Evolutionary conservation across 2,329 filamentous ascomycete species (phyloP), one percentile per base, ranked within the genome.

Genomic region (Ophiostoma australiae): DNA sequence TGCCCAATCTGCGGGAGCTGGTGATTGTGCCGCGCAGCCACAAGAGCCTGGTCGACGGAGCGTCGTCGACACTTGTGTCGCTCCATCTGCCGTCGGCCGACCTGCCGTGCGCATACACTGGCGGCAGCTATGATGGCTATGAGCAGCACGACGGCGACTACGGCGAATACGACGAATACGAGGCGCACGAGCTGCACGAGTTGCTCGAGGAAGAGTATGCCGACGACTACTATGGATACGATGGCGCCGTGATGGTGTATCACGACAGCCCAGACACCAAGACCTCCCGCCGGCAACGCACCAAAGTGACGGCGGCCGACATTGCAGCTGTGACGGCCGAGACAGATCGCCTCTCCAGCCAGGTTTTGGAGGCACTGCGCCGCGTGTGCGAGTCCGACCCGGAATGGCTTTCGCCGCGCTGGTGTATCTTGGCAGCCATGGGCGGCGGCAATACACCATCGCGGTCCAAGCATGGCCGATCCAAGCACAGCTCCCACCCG

Each of bases 11-110:
- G 6, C 75, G 81, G 70, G 80, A 81, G 73, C 77, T 85, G 63
- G 77, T 82, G 58, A 81, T 85, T 70, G 80, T 85, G 58, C 81
- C 81, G 31, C 77, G 78, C 27, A 79, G 80, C 41, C 78, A 63
- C 27, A 10, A 33, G 5, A 33, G 11, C 5, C 58, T 63, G 11
- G 27, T 17, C 4, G 58, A 17, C 27, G 58, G 58, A 7, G 58
- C 15, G 11, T 63, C 58, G 27, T 63, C 58, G 11, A 66, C 63
- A 11, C 35, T 66, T 1, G 35, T 66, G 35, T 35, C 63, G 63
- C 35, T 66, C 8, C n/a, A 23, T 20, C 20, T 66, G n/a, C 63
- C 63, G 11, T 11, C 35, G 33, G 33, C 35, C 1, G 63, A 66
- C 3, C 11, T 66, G 7, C 35, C 35, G 13, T 55, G 5, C 6